Conservation (phyloP, 1,284 basidiomycete genomes). For the Marasmius oreades region DNA sequence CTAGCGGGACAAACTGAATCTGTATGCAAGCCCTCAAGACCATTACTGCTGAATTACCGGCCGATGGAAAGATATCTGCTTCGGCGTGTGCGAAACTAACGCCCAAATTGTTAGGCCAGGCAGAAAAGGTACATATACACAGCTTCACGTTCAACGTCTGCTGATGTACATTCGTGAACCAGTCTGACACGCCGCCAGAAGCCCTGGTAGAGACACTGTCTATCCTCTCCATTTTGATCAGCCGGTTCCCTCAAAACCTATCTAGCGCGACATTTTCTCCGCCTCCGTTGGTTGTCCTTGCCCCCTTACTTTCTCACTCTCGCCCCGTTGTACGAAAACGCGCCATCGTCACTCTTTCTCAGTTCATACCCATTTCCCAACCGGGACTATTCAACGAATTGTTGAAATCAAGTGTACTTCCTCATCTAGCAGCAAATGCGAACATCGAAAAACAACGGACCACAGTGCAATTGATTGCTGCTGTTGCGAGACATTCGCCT, state of each 20-base stretch:
- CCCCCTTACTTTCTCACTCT: slow-evolving; percentile 71
- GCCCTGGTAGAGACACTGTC: slow-evolving; percentile 87
- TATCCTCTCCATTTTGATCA: slow-evolving; percentile 88
- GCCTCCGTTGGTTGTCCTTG: slow-evolving; percentile 68
- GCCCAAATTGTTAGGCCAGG: slow-evolving; percentile 78
- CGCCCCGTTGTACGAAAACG: slow-evolving; percentile 88
- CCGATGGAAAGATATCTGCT: slow-evolving; percentile 72
- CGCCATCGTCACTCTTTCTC: slow-evolving; percentile 81
- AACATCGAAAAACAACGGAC: slow-evolving; percentile 70
- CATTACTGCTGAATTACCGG: slow-evolving; percentile 86
- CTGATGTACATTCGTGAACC: slow-evolving; percentile 6
- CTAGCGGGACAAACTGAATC: neutral
- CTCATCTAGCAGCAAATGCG: slow-evolving; percentile 51
- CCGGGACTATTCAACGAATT: slow-evolving; percentile 54
- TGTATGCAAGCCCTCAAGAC: slow-evolving; percentile 80
- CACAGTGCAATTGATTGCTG: slow-evolving; percentile 76
- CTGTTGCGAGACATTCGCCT: slow-evolving; percentile 72
- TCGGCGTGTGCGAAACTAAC: slow-evolving; percentile 84
- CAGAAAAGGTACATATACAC: slow-evolving; percentile 61
- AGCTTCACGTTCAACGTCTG: neutral
- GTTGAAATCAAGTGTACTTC: slow-evolving; percentile 55
- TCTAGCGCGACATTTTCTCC: slow-evolving; percentile 49
- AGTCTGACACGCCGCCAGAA: slow-evolving; percentile 76
- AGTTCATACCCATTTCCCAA: slow-evolving; percentile 70
- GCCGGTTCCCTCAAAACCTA: slow-evolving; percentile 78